Evolutionary conservation across 768 basidiomycete genomes (phyloP), one percentile per base, ranked within the genome.

Genomic region (Rubroboletus satanas): DNA sequence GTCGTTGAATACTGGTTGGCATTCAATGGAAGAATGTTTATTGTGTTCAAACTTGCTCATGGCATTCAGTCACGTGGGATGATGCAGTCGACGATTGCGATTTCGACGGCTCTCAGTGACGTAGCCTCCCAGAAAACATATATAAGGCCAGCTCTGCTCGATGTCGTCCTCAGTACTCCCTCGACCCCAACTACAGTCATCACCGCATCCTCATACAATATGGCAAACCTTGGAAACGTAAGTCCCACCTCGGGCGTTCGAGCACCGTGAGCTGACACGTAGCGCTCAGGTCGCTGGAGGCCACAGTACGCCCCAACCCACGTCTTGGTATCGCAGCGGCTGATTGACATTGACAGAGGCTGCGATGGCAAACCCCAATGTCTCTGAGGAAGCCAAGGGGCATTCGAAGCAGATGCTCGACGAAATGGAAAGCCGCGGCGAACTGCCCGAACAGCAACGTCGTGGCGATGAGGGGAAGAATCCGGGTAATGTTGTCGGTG

Each of bases 361-460:
- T 5, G 31, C 58, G 42, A 23, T 70, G 14, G 61, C 56, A 35
- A 70, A 71, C 54, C 66, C 68, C 31, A 54, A 60, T 2, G 53
- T 58, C 35, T 67, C 66, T 43, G 59, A 57, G 9, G 63, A 62
- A 44, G 56, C 59, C 7, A 64, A 68, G 55, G 57, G 48, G 31
- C 62, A 60, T 29, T 71, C 64, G 28, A 60, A 60, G 47, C 52
- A 66, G 29, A 56, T 59, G 23, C 64, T 68, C 36, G 56, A 66
- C n/a, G 62, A 64, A 15, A 58, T 67, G 69, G 55, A 49, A 37
- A 28, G 18, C 17, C 15, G 38, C 7, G 54, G 52, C 7, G 58
- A 61, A 54, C 33, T 59, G 50, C 65, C 53, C 14, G 58, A 61
- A 51, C 56, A 58, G 44, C 54, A 57, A 21, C 41, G 10, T 21